Conservation (phyloP, 345 rosid species). For the Salix udensis region DNA sequence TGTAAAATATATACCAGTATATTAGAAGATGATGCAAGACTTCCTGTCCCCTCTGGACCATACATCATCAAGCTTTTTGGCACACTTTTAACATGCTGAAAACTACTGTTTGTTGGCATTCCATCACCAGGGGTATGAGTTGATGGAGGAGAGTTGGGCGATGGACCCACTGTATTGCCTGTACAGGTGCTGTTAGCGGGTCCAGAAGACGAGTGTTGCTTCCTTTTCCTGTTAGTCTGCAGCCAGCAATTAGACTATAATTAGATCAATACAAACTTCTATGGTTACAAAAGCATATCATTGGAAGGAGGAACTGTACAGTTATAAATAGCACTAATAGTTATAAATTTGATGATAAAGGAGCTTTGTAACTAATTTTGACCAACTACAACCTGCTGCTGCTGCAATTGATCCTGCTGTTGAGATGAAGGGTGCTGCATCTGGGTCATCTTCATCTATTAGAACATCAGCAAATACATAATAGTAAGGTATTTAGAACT, state of each 20-base stretch:
- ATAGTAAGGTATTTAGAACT: background rate
- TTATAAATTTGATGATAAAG: slow-evolving; percentile 5
- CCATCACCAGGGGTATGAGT: slow-evolving; percentile 69
- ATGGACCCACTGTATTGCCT: slow-evolving; percentile 57
- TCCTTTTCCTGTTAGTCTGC: slow-evolving; percentile 57
- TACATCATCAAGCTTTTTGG: slow-evolving; percentile 41
- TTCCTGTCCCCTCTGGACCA: slow-evolving; percentile 42
- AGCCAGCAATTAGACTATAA: slow-evolving; percentile 11
- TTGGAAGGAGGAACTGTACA: background rate
- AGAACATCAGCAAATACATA: slow-evolving; percentile 8
- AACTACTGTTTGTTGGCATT: slow-evolving; percentile 37
- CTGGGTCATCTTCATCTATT: slow-evolving; percentile 54
- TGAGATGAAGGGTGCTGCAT: slow-evolving; percentile 52
- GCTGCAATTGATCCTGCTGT: slow-evolving; percentile 48
- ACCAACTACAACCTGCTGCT: slow-evolving; percentile 42
- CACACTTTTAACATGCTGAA: slow-evolving; percentile 38
- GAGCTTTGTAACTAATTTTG: slow-evolving; percentile 3
- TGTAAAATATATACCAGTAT: slow-evolving; percentile 39
- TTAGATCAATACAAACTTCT: background rate
- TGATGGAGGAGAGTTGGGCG: slow-evolving; percentile 62
- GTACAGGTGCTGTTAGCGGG: slow-evolving; percentile 63
- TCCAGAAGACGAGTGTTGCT: slow-evolving; percentile 60
- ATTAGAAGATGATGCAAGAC: slow-evolving; percentile 46
- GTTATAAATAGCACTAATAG: background rate
- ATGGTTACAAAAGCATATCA: background rate